phyloP scores from a whole-genome alignment of 352 stramenopile species.

The Pelagophyceae sp. region DNA sequence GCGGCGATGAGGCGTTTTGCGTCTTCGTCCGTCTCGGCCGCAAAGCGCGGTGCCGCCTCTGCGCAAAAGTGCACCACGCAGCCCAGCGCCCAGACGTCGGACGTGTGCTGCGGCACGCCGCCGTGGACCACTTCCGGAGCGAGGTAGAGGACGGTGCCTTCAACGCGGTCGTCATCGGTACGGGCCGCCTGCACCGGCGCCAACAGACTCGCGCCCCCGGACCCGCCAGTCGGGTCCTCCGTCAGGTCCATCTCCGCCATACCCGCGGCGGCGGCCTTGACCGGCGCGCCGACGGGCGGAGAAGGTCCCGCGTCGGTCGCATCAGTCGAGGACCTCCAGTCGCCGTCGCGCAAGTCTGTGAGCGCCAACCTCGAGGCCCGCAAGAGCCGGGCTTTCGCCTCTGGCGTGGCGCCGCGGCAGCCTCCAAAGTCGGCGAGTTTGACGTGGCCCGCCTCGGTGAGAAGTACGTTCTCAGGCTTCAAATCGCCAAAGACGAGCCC shows the following conservation, averaged over 20 bases:
- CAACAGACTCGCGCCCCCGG: constrained; percentile 10
- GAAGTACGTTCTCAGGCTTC: constrained; percentile 75
- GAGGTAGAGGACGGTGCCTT: constrained; percentile 54
- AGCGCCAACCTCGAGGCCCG: constrained; percentile 39
- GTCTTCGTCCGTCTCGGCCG: constrained; percentile 41
- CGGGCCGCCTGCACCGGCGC: constrained; percentile 2
- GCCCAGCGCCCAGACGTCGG: constrained; percentile 52
- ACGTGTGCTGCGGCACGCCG: constrained; percentile 36
- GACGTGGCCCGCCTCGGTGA: constrained; percentile 65
- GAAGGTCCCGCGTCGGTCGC: constrained; percentile 18
- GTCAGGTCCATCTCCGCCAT: no score
- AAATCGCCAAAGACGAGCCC: constrained; percentile 69
- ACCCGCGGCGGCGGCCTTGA: no score
- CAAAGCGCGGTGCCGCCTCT: constrained; percentile 44
- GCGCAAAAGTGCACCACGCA: constrained; percentile 55
- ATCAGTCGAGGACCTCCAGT: constrained; percentile 32
- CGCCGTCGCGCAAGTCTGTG: constrained; percentile 47
- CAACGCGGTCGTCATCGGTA: constrained; percentile 38
- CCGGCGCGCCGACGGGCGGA: no score
- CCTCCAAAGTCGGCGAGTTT: constrained; percentile 76
- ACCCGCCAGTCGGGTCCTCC: neutral
- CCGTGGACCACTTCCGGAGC: constrained; percentile 51
- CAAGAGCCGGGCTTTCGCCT: constrained; percentile 40
- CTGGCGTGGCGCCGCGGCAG: constrained; percentile 49
- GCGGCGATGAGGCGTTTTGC: constrained; percentile 47